phyloP scores from a whole-genome alignment of 306 rosid species.

The Gynostemma pentaphyllum region DNA sequence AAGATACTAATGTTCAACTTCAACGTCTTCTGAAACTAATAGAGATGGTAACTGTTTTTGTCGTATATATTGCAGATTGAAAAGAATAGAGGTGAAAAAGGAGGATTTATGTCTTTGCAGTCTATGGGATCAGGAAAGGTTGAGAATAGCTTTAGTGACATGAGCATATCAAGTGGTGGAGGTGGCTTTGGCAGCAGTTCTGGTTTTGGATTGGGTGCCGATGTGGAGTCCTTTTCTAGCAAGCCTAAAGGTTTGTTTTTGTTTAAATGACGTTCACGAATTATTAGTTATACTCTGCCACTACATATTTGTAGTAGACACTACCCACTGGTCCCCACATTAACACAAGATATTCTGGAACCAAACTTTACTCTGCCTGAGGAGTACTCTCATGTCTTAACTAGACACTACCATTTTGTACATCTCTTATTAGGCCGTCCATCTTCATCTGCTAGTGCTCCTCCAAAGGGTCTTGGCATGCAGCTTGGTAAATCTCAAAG shows the following conservation, averaged over 20 bases:
- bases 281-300: background rate
- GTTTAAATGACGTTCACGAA: background rate
- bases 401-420: slow-evolving; percentile 1
- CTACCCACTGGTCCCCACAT: background rate
- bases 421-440: slow-evolving; percentile 48
- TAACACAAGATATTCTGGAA: background rate
- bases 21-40: background rate
- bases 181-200: slow-evolving; percentile 85
- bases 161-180: slow-evolving; percentile 78
- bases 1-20: background rate
- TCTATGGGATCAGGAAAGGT: slow-evolving; percentile 93
- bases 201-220: slow-evolving; percentile 62
- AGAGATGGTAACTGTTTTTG: background rate
- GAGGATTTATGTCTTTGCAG: slow-evolving; percentile 70
- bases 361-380: background rate
- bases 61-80: slow-evolving; percentile 53
- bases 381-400: background rate
- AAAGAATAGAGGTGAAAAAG: slow-evolving; percentile 74
- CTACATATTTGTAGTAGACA: slow-evolving; percentile 4
- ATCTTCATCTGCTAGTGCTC: slow-evolving; percentile 87
- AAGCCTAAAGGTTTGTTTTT: slow-evolving; percentile 71
- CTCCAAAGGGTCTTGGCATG: slow-evolving; percentile 94
- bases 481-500: slow-evolving; percentile 93
- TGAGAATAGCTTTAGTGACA: slow-evolving; percentile 61
- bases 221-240: slow-evolving; percentile 59